phyloP scores from a whole-genome alignment of 441 rosid genomes.

The Corymbia calophylla region DNA sequence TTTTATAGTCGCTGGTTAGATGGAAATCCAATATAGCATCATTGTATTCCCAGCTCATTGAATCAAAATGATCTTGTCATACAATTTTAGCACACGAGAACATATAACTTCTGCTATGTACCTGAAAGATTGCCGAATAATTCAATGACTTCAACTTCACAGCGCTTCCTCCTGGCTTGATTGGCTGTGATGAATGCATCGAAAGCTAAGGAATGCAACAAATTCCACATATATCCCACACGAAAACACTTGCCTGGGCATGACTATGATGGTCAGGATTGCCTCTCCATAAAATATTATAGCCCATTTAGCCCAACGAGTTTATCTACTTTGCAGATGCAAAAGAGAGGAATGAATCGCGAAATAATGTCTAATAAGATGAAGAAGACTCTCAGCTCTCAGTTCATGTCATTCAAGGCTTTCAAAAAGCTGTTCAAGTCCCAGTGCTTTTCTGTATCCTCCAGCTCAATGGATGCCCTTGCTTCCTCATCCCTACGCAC shows the following conservation, averaged over 20 bases:
- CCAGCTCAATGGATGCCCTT: not conserved
- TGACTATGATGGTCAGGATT: not conserved
- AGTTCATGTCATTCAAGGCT: not conserved
- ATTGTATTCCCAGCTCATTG: not conserved
- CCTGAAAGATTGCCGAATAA: not conserved
- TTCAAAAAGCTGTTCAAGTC: not conserved
- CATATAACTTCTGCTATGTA: not conserved
- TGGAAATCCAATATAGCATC: not conserved
- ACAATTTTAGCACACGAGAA: not conserved
- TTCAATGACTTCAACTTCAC: not conserved
- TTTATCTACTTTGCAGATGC: not conserved
- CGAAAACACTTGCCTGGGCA: not conserved
- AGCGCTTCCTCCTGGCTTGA: not conserved
- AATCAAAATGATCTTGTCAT: not conserved
- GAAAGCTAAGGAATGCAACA: not conserved
- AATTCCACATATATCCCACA: not conserved
- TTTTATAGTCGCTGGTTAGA: constrained; percentile 7
- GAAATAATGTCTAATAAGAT: not conserved
- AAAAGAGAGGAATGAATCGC: not conserved
- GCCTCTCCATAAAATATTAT: not conserved
- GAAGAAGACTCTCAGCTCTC: not conserved
- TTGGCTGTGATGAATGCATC: not conserved
- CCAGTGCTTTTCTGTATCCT: not conserved
- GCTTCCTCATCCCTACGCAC: not conserved
- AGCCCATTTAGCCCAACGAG: not conserved